Conservation (phyloP, 441 rosid species). For the Biscutella laevigata region DNA sequence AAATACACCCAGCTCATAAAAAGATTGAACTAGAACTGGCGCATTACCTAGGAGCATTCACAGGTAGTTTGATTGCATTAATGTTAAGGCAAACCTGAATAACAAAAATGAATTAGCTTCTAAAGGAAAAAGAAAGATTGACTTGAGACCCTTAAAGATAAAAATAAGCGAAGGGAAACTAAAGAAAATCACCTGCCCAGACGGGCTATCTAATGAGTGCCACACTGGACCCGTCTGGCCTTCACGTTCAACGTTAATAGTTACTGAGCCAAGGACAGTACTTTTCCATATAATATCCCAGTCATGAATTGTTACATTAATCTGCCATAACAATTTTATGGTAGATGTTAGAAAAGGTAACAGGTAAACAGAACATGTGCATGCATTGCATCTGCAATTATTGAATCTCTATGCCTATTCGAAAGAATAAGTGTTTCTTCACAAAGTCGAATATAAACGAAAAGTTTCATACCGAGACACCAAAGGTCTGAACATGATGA, state of each 20-base stretch:
- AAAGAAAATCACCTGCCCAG: slow-evolving; percentile 69
- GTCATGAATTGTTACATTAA: slow-evolving; percentile 86
- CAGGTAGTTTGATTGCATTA: slow-evolving; percentile 55
- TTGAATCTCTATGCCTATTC: neutral
- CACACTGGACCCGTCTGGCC: slow-evolving; percentile 85
- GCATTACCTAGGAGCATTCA: slow-evolving; percentile 59
- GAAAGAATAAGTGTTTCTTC: neutral
- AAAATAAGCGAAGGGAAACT: slow-evolving; percentile 5
- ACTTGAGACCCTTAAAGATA: neutral
- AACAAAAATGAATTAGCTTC: slow-evolving; percentile 16
- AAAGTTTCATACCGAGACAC: neutral
- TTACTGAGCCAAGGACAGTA: slow-evolving; percentile 91
- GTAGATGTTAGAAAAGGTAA: slow-evolving; percentile 6
- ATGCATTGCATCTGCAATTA: neutral
- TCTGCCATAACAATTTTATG: slow-evolving; percentile 37
- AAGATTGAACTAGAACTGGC: slow-evolving; percentile 9
- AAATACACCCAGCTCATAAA: neutral
- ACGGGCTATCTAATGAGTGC: slow-evolving; percentile 79
- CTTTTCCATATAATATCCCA: slow-evolving; percentile 99
- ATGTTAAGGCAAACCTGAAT: slow-evolving; percentile 91
- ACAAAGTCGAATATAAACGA: neutral
- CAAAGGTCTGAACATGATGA: neutral
- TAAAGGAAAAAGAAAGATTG: neutral
- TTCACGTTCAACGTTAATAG: slow-evolving; percentile 74
- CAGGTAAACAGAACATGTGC: neutral